Evolutionary conservation across 768 basidiomycete genomes (phyloP).

Genomic region (Termitomyces sp.): DNA sequence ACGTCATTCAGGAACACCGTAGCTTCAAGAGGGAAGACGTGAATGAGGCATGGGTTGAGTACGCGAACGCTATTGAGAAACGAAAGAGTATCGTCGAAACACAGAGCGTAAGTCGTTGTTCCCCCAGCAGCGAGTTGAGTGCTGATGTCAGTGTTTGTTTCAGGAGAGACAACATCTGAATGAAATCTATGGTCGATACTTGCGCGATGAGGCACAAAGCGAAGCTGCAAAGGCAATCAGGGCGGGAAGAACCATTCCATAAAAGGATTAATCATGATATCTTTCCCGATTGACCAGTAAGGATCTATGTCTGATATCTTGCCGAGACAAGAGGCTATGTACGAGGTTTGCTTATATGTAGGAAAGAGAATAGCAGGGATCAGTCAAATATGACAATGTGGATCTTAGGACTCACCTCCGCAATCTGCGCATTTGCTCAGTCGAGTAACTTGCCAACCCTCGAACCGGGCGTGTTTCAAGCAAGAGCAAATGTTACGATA

Average conservation of each 20-base stretch:
- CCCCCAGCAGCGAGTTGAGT: background rate
- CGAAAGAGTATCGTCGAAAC: conserved; percentile 47
- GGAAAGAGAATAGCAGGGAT: too few species aligned
- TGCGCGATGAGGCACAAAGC: conserved; percentile 54
- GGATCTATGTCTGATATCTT: too few species aligned
- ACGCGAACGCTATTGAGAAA: conserved; percentile 36
- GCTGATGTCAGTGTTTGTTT: background rate
- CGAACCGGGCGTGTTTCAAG: conserved; percentile 32
- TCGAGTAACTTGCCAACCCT: conserved; percentile 22
- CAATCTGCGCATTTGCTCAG: background rate
- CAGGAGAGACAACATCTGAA: conserved; percentile 33
- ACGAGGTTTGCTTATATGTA: too few species aligned
- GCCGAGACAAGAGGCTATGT: too few species aligned
- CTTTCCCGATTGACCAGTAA: too few species aligned
- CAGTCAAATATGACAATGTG: background rate
- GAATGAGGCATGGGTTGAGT: conserved; percentile 41
- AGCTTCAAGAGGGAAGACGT: conserved; percentile 42
- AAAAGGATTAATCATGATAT: conserved; percentile 3
- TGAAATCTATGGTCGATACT: conserved; percentile 50
- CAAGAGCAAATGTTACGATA: conserved; percentile 35
- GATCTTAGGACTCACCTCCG: background rate
- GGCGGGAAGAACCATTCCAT: conserved; percentile 39
- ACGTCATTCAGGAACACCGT: conserved; percentile 45
- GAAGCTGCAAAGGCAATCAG: conserved; percentile 50
- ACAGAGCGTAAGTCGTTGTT: conserved; percentile 27